Evolutionary conservation across 129 eudicot genomes (phyloP), one percentile per base, ranked within the genome.

Genomic region (Helianthus annuus): DNA sequence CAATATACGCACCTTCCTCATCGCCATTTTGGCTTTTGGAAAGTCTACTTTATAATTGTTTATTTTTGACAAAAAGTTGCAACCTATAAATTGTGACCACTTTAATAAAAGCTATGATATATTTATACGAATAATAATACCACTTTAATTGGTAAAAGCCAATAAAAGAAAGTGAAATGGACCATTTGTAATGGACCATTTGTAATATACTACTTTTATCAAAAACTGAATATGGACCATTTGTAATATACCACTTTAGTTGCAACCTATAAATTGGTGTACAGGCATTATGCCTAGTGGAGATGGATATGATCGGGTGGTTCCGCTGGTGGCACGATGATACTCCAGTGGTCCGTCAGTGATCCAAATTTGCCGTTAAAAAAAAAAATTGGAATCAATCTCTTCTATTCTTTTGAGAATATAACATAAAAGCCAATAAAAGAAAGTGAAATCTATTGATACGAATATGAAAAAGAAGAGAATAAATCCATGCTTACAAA

Each of bases 401-500:
- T 64, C 29, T 45, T 52, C 34, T 52, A 53, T 40, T 62, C 13
- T 57, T 10, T 48, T 32, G 40, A 40, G 64, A 77, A 77, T 61
- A 51, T 57, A 77, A 77, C 62, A 27, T 27, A 55, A 67, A 74
- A 34, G 4, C 1, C 6, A 68, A 57, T 4, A 61, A 36, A 65
- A 59, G 40, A 60, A 78, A 53, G 62, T 63, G 60, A 27, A 64
- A 54, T 54, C 71, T 70, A 78, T 78, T 78, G 16, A 78, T 64
- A 64, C 77, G 77, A 78, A 78, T 78, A 63, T 16, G 19, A 19
- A 49, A 70, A 78, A 78, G 9, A 64, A 63, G 51, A 54, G 57
- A 70, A 55, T 60, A 14, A 70, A 71, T 78, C 72, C 82, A 71
- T 78, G 72, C 82, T 64, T 64, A 78, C 82, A 78, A 64, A 71